These are phyloP conservation scores for Populus tremula DNA, from an alignment of 345 rosid species.

Conservation along the genomic window DNA sequence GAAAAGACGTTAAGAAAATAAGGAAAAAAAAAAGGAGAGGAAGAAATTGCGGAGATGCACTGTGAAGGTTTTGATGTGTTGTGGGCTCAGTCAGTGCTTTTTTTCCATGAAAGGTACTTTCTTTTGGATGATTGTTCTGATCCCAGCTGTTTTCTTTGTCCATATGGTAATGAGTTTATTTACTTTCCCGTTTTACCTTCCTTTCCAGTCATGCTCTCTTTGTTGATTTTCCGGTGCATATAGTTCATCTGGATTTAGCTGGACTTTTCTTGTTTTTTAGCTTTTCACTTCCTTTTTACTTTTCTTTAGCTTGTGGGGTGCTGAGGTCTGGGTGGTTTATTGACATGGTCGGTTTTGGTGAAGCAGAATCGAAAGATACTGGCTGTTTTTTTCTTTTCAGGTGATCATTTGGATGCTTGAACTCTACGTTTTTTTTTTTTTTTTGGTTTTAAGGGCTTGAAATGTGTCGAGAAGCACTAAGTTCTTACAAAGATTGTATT, in stretches of 20 bases:
- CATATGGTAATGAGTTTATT: slow-evolving; percentile 24
- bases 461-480: not conserved
- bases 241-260: slow-evolving; percentile 25
- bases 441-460: not conserved
- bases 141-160: slow-evolving; percentile 26
- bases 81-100: slow-evolving; percentile 61
- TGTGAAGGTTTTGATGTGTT: slow-evolving; percentile 35
- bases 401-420: not conserved
- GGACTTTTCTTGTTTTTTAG: not conserved
- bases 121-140: slow-evolving; percentile 24
- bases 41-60: slow-evolving; percentile 30
- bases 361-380: slow-evolving; percentile 1
- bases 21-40: not conserved
- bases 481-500: not conserved
- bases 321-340: slow-evolving; percentile 1
- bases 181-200: slow-evolving; percentile 28
- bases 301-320: not conserved
- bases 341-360: slow-evolving; percentile 1
- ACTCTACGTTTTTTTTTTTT: not conserved
- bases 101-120: slow-evolving; percentile 44
- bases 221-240: slow-evolving; percentile 11
- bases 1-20: not conserved
- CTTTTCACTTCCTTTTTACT: slow-evolving; percentile 9
- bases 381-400: not conserved
- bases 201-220: slow-evolving; percentile 20